phyloP scores from a whole-genome alignment of 2,329 filamentous ascomycete genomes.

The Tolypocladium inflatum region DNA sequence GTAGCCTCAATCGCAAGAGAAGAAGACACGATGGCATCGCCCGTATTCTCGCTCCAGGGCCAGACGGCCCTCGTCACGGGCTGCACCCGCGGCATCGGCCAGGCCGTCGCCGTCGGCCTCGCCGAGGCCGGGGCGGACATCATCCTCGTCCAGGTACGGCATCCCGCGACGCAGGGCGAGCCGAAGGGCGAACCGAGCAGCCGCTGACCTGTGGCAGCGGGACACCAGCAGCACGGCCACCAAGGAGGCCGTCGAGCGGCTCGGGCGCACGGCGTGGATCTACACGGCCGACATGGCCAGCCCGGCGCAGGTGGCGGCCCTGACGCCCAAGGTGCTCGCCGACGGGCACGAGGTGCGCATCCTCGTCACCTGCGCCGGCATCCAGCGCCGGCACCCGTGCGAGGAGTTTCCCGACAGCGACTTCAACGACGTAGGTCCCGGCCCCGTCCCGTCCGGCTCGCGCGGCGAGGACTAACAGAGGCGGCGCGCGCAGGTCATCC shows the following conservation, averaged over 20 bases:
- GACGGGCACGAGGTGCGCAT: conserved; percentile 62
- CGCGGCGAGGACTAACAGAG: background rate
- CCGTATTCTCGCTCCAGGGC: conserved; percentile 43
- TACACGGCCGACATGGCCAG: conserved; percentile 63
- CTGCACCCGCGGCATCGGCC: conserved; percentile 48
- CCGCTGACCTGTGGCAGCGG: conserved; percentile 20
- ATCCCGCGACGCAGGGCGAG: accelerated
- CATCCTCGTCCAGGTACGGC: conserved; percentile 40
- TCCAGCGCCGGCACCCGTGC: conserved; percentile 69
- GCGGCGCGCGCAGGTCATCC: conserved; percentile 47
- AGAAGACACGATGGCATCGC: conserved; percentile 6
- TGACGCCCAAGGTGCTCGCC: conserved; percentile 51
- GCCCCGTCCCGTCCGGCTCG: background rate
- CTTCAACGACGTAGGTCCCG: conserved; percentile 52
- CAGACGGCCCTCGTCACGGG: conserved; percentile 50
- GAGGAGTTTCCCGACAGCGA: conserved; percentile 67
- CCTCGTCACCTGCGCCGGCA: conserved; percentile 78
- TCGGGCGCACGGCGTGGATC: conserved; percentile 57
- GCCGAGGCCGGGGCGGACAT: conserved; percentile 51
- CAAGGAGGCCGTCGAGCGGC: conserved; percentile 49
- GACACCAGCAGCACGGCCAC: conserved; percentile 38
- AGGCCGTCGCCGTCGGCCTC: conserved; percentile 45
- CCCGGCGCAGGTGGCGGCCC: conserved; percentile 45
- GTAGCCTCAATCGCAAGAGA: background rate
- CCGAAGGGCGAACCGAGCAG: too few relatives aligned